These are phyloP conservation scores for Wickerhamiella cacticola DNA, from an alignment of 805 yeast species.

Conservation along the genomic window DNA sequence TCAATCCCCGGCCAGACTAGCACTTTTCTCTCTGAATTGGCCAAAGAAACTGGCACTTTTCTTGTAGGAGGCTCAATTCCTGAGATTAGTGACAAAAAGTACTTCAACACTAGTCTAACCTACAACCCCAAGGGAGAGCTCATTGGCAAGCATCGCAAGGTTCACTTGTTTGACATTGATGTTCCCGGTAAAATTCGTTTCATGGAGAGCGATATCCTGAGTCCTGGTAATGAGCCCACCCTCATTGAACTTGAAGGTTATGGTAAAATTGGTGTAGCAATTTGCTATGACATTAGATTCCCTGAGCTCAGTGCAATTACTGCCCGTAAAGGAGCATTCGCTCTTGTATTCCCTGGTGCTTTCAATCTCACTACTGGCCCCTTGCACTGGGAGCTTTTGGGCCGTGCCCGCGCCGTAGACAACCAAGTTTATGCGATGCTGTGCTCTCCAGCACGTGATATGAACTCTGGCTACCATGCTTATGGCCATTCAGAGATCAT, in stretches of 20 bases:
- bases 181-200: conserved; percentile 85
- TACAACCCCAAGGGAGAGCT: conserved; percentile 62
- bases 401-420: conserved; percentile 76
- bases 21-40: conserved; percentile 47
- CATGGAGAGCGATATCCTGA: conserved; percentile 62
- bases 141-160: conserved; percentile 82
- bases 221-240: conserved; percentile 75
- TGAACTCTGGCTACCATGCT: conserved; percentile 66
- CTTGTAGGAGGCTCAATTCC: conserved; percentile 91
- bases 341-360: conserved; percentile 82
- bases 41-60: conserved; percentile 49
- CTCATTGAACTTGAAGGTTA: conserved; percentile 52
- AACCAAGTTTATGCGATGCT: conserved; percentile 73
- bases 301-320: conserved; percentile 77
- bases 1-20: conserved; percentile 55
- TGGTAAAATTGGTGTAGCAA: conserved; percentile 68
- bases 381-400: conserved; percentile 78
- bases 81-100: conserved; percentile 47
- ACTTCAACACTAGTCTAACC: conserved; percentile 63
- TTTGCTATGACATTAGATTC: conserved; percentile 88
- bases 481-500: conserved; percentile 79
- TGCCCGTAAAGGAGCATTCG: conserved; percentile 53
- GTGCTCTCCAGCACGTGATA: conserved; percentile 64
- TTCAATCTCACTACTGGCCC: conserved; percentile 89
- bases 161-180: conserved; percentile 82